phyloP scores from a whole-genome alignment of 495 filamentous ascomycete genomes.

The Beverwykella pulmonaria region DNA sequence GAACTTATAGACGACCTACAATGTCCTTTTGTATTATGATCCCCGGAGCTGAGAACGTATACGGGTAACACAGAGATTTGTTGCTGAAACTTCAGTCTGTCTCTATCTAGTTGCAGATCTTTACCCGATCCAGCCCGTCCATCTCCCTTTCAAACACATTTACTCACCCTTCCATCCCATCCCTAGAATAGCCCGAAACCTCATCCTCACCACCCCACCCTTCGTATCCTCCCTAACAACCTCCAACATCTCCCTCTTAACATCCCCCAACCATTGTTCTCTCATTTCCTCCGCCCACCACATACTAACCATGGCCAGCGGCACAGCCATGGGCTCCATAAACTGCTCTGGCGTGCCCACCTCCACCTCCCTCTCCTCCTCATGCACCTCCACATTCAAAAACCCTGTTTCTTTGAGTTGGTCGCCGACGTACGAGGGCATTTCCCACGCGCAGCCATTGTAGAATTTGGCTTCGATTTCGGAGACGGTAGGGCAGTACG shows the following conservation, averaged over 20 bases:
- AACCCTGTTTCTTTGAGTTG: conserved; percentile 6
- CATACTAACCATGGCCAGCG: conserved; percentile 7
- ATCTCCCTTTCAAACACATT: neutral
- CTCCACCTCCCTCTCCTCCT: neutral
- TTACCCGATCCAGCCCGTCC: neutral
- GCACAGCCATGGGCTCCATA: conserved; percentile 1
- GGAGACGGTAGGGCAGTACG: neutral
- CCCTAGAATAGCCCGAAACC: conserved; percentile 2
- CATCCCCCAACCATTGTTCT: neutral
- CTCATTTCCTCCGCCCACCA: conserved; percentile 12
- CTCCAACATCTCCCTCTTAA: neutral
- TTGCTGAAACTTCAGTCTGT: neutral
- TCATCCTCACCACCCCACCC: neutral
- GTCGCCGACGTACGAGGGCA: neutral
- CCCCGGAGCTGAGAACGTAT: too few relatives aligned
- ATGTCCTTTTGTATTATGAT: too few relatives aligned
- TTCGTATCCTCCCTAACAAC: neutral
- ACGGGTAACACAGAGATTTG: too few relatives aligned
- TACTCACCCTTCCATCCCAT: conserved; percentile 13
- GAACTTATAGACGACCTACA: too few relatives aligned
- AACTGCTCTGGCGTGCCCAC: conserved; percentile 10
- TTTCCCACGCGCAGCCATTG: neutral
- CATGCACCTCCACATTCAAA: neutral
- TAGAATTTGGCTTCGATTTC: neutral
- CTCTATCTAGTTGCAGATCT: neutral